Base-by-base conservation (phyloP, 169 alveolate species). In the Eimeria sp. region DNA sequence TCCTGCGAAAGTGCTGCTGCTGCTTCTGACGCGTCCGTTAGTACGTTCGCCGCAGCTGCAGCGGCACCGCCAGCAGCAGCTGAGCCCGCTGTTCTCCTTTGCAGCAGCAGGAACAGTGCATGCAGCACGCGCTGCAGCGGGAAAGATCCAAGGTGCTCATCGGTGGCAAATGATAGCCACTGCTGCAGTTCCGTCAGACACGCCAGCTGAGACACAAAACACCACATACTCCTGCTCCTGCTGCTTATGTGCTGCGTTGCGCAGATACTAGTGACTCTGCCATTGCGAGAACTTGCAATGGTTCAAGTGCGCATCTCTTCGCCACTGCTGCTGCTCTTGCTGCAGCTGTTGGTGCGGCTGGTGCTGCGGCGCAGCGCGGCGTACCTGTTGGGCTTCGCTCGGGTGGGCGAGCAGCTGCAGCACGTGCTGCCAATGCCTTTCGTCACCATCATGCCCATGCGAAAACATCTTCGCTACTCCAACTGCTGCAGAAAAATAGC, bases 161-260 rank as follows among this genome's bases (percentile, higher is more conserved):
- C 95, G 27, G 90, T 91, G 82, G 95, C 95, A 58, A 54, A 91
- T 22, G 95, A 91, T 9, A 91, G 90, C 95, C 95, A 91, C 83
- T 91, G 89, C 95, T 91, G 95, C 67, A 91, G 67, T 27, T 91
- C 95, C 27, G 91, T 47, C 76, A 91, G 67, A 58, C 95, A 91
- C 43, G 90, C 95, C 89, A 83, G n/a, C 95, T 91, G 95, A 54
- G 43, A 20, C 80, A 20, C 49, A 45, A 73, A 73, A 40, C 27
- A 34, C 4, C 75, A 47, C 73, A 91, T 2, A 5, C 84, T 73
- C 49, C 25, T 43, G 43, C 34, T 34, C 16, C 34, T 73, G 30
- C 30, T 73, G 54, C 84, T 73, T 5, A 18, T 73, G 84, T 34
- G 40, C 40, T 34, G 40, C 40, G 40, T 2, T 34, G 40, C 40